Evolutionary conservation across 2,329 filamentous ascomycete genomes (phyloP), one percentile per base, ranked within the genome.

Genomic region (Penicillium sp.): DNA sequence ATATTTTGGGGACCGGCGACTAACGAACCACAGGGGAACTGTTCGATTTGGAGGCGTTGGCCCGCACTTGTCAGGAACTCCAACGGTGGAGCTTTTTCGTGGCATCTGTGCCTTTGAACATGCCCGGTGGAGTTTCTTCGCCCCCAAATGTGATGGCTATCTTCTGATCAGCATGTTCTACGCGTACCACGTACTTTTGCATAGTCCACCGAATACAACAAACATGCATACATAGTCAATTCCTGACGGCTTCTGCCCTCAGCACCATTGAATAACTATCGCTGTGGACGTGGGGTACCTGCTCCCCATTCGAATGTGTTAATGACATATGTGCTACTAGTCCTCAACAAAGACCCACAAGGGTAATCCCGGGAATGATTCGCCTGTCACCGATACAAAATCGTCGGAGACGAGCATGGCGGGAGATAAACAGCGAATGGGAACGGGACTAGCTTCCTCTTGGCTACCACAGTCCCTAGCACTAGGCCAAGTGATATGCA

Each of bases 41-140:
- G 12, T 75, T 75, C 52, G 71, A 77, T 55, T 65, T 77, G 11
- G 75, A 77, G 56, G 66, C 61, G 35, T 57, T 77, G 43, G 66
- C 71, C 12, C 57, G 62, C 28, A 60, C 57, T 11, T 72, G 70
- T 47, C 56, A 65, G 33, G 64, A 67, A 29, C 62, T 68, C 14
- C 62, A 69, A 11, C 63, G 75, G 12, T 79, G 74, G 71, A 68
- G 65, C 0, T 79, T 81, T 58, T 80, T 81, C 55, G 62, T 80
- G 3, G 66, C 75, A 0, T 77, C 73, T 7, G 66, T 71, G 36
- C 76, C 76, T 1, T 64, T 79, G 41, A 77, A 79, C 43, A 74
- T 77, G 59, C 73, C 73, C 2, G 75, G 75, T 8, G 74, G 72
- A 3, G 68, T 77, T 3, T 72, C 69, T 3, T 74, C 71, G 37